A percentile compares a stretch with the other conserved stretches of the same genome.
These are phyloP conservation scores for Diaporthe citrichinensis DNA, from an alignment of 2,329 filamentous ascomycete genomes.

Conservation along the genomic window DNA sequence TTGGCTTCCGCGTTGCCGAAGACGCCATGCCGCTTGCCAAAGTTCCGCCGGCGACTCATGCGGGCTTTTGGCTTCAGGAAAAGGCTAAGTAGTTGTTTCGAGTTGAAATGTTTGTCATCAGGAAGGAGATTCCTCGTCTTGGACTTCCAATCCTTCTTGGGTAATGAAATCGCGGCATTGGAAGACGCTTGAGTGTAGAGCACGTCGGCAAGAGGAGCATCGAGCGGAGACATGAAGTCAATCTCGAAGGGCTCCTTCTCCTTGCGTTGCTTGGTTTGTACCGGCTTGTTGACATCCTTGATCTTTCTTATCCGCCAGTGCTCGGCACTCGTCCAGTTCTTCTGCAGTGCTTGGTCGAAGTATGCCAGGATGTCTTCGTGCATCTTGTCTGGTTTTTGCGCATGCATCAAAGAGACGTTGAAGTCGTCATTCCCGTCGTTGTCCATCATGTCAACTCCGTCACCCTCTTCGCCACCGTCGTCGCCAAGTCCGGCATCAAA, in stretches of 20 bases:
- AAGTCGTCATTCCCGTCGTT: constrained; percentile 77
- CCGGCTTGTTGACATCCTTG: constrained; percentile 80
- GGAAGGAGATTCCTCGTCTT: constrained; percentile 94
- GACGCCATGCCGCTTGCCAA: constrained; percentile 61
- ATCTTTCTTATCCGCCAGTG: constrained; percentile 98
- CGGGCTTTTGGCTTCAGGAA: constrained; percentile 96
- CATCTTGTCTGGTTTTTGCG: constrained; percentile 74
- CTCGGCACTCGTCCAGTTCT: constrained; percentile 98
- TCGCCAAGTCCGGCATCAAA: constrained; percentile 75
- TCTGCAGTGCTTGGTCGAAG: constrained; percentile 95
- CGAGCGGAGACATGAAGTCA: constrained; percentile 85
- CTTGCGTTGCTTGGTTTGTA: constrained; percentile 78
- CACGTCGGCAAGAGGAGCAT: constrained; percentile 77
- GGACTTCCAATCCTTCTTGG: constrained; percentile 96
- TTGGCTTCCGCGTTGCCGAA: constrained; percentile 58
- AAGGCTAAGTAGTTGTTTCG: constrained; percentile 86
- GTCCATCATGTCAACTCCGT: constrained; percentile 72
- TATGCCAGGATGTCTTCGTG: constrained; percentile 98
- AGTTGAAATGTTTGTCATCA: constrained; percentile 99
- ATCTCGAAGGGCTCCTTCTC: constrained; percentile 98
- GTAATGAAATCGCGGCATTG: constrained; percentile 85
- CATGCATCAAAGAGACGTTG: constrained; percentile 82
- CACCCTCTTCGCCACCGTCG: constrained; percentile 65
- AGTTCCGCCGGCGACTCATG: constrained; percentile 76
- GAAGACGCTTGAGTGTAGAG: constrained; percentile 87